Evolutionary conservation across 2,329 filamentous ascomycete species (phyloP), one percentile per base, ranked within the genome.

Genomic region (Alternaria brassicae): DNA sequence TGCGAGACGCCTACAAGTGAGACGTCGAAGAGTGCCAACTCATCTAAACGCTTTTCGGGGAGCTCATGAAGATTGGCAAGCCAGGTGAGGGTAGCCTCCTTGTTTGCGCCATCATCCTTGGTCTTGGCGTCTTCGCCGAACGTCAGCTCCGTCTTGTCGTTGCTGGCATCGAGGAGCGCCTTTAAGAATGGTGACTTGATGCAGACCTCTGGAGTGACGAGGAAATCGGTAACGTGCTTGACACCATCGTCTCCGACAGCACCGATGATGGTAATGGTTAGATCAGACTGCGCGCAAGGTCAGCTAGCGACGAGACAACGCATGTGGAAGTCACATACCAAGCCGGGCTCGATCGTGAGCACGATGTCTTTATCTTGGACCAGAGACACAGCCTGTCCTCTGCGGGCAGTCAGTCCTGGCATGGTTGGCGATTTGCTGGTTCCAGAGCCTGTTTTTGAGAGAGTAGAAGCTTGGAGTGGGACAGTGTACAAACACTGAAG

Each of bases 61-160:
- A 67, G 60, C 3, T 39, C 48, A 17, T 65, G 65, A 2, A 67
- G 56, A 30, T 62, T 60, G 6, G 65, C 60, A 3, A 67, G 45
- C 58, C 48, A 57, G 21, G 63, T 39, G 3, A 65, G 49, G 3
- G 47, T 45, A 32, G 58, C 60, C 52, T 65, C 58, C 13, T 50
- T 61, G 32, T 61, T 52, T 23, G 63, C 51, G 9, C 58, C 58
- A 9, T 60, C 58, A 6, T 62, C 27, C 3, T 56, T 32, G 9
- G 48, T 40, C 44, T 53, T 62, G 10, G 55, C 42, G 3, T 61
- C 54, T 5, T 45, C 60, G 15, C 60, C 64, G 2, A 67, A 30
- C 3, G 56, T 58, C 39, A 67, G 60, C 48, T 63, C 55, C 8
- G 53, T 47, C n/a, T 40, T 47, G 6, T 65, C 54, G 6, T 58